Conservation (phyloP, 2,329 filamentous ascomycete genomes). For the Paecilomyces sp. region DNA sequence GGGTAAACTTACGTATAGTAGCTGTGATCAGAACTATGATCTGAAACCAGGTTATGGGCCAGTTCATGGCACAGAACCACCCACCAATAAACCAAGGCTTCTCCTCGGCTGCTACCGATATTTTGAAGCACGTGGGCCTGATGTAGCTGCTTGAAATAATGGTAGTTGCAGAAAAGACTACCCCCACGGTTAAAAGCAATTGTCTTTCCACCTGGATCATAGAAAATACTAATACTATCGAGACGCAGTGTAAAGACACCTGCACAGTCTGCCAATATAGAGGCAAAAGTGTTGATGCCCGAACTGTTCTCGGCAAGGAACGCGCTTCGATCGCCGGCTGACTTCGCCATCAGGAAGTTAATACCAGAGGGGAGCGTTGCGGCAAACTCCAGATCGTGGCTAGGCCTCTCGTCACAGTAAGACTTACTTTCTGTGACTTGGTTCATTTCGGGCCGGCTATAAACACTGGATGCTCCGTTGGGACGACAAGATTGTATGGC, state of each 20-base stretch:
- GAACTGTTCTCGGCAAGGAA: slow-evolving; percentile 58
- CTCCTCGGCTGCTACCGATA: slow-evolving; percentile 45
- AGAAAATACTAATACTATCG: slow-evolving; percentile 74
- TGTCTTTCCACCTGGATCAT: slow-evolving; percentile 68
- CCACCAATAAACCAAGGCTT: slow-evolving; percentile 84
- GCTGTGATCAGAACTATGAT: slow-evolving; percentile 72
- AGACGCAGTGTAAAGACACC: slow-evolving; percentile 65
- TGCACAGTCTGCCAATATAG: slow-evolving; percentile 61
- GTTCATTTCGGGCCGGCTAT: slow-evolving; percentile 62
- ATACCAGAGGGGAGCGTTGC: slow-evolving; percentile 65
- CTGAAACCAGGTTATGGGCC: slow-evolving; percentile 80
- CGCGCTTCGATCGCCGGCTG: slow-evolving; percentile 41
- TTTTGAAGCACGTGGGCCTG: slow-evolving; percentile 39
- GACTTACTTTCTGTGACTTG: slow-evolving; percentile 73
- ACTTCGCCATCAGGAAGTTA: slow-evolving; percentile 63
- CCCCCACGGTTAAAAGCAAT: slow-evolving; percentile 90
- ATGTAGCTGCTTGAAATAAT: slow-evolving; percentile 79
- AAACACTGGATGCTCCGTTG: slow-evolving; percentile 67
- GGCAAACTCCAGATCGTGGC: slow-evolving; percentile 64
- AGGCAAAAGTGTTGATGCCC: slow-evolving; percentile 62
- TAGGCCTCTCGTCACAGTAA: slow-evolving; percentile 74
- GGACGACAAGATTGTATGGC: slow-evolving; percentile 73
- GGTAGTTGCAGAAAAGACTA: slow-evolving; percentile 87
- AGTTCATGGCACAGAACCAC: slow-evolving; percentile 93
- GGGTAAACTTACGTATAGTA: slow-evolving; percentile 56